Conservation (phyloP, 2,329 filamentous ascomycete species). For the Fusarium circinatum region DNA sequence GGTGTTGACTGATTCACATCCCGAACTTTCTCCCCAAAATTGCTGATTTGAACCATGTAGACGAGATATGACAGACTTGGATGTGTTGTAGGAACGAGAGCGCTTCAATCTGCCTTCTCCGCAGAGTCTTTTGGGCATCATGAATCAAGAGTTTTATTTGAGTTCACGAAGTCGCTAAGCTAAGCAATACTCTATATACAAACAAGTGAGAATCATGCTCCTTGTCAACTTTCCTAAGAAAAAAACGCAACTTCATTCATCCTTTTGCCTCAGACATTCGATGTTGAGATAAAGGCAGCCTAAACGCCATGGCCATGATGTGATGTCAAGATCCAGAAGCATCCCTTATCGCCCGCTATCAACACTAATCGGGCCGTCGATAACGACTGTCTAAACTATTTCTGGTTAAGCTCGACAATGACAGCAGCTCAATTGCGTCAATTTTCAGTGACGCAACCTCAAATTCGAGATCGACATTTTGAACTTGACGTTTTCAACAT, state of each 20-base stretch:
- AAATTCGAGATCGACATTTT: background rate
- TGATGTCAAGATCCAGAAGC: background rate
- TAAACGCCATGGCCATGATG: background rate
- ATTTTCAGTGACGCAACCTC: conserved; percentile 27
- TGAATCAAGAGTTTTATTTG: background rate
- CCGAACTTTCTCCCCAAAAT: background rate
- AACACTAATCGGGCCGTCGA: conserved; percentile 14
- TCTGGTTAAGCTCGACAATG: background rate
- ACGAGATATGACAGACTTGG: background rate
- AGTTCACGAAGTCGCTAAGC: background rate
- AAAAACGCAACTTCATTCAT: accelerated
- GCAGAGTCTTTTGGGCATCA: no score
- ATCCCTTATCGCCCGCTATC: conserved; percentile 8
- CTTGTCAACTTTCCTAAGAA: accelerated
- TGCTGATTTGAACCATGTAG: accelerated
- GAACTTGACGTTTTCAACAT: background rate
- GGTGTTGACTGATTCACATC: background rate
- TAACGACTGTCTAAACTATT: background rate
- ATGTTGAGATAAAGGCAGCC: background rate
- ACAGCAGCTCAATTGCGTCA: conserved; percentile 26
- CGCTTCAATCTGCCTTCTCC: accelerated
- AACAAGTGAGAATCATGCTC: background rate
- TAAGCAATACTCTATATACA: accelerated
- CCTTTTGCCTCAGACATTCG: background rate
- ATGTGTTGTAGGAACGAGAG: accelerated